Evolutionary conservation across 2,329 filamentous ascomycete species (phyloP), one percentile per base, ranked within the genome.

Genomic region (Talaromyces sp.): DNA sequence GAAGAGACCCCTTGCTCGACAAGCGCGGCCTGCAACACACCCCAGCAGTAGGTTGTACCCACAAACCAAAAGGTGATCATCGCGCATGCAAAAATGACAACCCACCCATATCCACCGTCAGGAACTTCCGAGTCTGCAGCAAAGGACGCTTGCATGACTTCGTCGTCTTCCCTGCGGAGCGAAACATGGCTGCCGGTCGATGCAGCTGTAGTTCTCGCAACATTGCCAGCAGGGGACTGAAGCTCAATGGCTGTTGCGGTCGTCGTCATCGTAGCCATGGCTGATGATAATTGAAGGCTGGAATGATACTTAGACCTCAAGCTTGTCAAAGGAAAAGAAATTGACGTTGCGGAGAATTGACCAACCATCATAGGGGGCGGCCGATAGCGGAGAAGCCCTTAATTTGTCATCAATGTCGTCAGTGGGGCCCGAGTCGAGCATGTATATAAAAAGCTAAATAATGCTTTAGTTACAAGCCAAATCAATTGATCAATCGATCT

Each of bases 71-170:
- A 87, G 1, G 80, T 77, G 11, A 85, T 66, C 1, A 83, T 67
- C 2, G 80, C 77, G 64, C 81, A 84, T 32, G 75, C 77, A 3
- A 70, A 71, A 29, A 87, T 80, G 8, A 86, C 75, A 24, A 86
- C 79, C 84, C 84, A 87, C 62, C 84, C 84, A 74, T 85, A 86
- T 24, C 84, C 84, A 46, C 84, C 84, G 66, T 86, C 83, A 43
- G 78, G 78, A 32, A 76, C 77, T 29, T 75, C 65, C 0, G 77
- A 75, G 67, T 83, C 81, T 5, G 75, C 79, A 2, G 76, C 63
- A 3, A 73, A 74, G 0, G 80, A 82, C 2, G 77, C 77, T 53
- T 78, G 72, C 63, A 82, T 72, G 11, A 75, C 70, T 55, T 75
- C 71, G 24, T 60, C 59, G n/a, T 63, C 62, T 13, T 32, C 31